A percentile compares a stretch with the other conserved stretches of the same genome.
phyloP scores from a whole-genome alignment of 139 green algal genomes.

The Chlorella sp. region DNA sequence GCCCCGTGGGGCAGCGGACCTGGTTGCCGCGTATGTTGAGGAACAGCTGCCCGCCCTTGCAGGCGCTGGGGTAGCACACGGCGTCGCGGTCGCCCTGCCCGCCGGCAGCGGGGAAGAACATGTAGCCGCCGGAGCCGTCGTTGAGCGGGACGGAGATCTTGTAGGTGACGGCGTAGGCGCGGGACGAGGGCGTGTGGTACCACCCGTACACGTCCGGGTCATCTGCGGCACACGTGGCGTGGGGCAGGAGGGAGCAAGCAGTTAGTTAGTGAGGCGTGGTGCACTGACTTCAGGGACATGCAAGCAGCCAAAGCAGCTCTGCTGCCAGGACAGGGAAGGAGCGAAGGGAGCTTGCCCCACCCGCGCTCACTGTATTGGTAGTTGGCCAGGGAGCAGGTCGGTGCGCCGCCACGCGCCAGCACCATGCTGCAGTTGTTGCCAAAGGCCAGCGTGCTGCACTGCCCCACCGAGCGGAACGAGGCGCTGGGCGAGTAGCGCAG shows the following conservation, averaged over 20 bases:
- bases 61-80: not conserved
- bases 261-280: no score
- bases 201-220: not conserved
- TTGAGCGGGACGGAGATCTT: not conserved
- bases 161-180: not conserved
- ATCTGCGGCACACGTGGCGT: not conserved
- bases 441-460: not conserved
- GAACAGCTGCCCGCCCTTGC: not conserved
- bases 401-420: not conserved
- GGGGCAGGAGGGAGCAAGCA: no score
- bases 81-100: slow-evolving; percentile 2
- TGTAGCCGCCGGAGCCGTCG: not conserved
- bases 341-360: no score
- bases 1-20: slow-evolving; percentile 1
- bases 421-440: slow-evolving; percentile 1
- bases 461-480: not conserved
- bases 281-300: no score
- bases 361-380: not conserved
- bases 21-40: not conserved
- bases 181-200: not conserved
- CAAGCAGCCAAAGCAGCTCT: no score
- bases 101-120: not conserved
- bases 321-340: no score
- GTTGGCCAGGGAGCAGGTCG: not conserved
- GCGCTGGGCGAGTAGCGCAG: not conserved